Conservation (phyloP, 2,329 filamentous ascomycete species). For the Hansfordia pulvinata region DNA sequence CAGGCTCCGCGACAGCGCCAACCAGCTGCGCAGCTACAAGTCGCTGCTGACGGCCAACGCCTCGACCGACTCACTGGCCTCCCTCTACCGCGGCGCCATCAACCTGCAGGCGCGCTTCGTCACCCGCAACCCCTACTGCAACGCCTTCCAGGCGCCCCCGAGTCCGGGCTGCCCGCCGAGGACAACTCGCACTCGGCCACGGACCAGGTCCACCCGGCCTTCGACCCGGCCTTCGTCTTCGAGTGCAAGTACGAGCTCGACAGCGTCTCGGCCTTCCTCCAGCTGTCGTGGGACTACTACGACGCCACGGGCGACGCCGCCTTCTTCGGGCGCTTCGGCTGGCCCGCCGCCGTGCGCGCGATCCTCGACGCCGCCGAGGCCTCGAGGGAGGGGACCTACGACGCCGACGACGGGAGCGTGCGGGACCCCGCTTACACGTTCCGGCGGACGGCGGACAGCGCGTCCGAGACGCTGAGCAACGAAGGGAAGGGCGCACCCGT, state of each 20-base stretch:
- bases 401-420: conserved; percentile 36
- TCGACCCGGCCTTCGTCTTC: conserved; percentile 61
- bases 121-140: conserved; percentile 65
- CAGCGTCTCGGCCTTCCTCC: conserved; percentile 75
- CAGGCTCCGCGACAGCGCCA: conserved; percentile 73
- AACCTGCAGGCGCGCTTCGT: conserved; percentile 60
- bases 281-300: conserved; percentile 70
- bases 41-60: conserved; percentile 41
- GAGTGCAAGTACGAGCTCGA: conserved; percentile 97
- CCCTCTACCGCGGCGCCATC: conserved; percentile 56
- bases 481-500: conserved; percentile 59
- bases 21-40: conserved; percentile 58
- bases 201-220: conserved; percentile 45
- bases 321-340: conserved; percentile 61
- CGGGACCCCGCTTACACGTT: conserved; percentile 52
- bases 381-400: conserved; percentile 56
- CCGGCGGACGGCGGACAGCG: conserved; percentile 48
- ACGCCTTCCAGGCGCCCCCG: conserved; percentile 80
- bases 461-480: conserved; percentile 61
- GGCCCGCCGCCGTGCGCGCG: conserved; percentile 58
- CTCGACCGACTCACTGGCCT: conserved; percentile 45
- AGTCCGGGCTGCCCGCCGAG: conserved; percentile 50
- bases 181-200: conserved; percentile 43
- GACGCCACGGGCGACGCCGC: conserved; percentile 55
- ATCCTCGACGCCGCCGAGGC: conserved; percentile 31